Base-by-base conservation (phyloP, 306 rosid species). In the Vicia sativa region DNA sequence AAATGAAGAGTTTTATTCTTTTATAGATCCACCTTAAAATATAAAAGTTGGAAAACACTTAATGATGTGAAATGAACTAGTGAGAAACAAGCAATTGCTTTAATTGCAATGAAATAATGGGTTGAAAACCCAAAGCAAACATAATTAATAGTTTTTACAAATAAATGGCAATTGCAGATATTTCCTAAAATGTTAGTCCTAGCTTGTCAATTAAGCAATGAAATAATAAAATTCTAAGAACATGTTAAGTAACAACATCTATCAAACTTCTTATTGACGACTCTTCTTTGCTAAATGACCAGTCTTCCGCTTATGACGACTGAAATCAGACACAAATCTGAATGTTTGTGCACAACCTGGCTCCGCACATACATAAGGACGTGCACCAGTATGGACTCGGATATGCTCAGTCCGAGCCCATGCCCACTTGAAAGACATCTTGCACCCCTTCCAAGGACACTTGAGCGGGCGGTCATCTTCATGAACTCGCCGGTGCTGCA, bases 401-500 rank as follows among this genome's bases (percentile, higher is more conserved):
- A 95, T 88, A 83, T 95, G 99, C 62, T 95, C 99, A 0, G 99
- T 95, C 44, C 96, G 95, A 46, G 99, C 97, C 99, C 99, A 91
- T 35, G 99, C 92, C 99, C 97, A 91, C 82, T 95, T 95, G 90
- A 95, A 95, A 39, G 89, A 88, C 99, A 91, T 95, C 92, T 91
- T 91, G 95, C 99, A 95, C 68, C 99, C 99, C 86, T 85, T 95
- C 99, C 99, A 95, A 18, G 97, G 97, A 67, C 99, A 95, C 86
- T 79, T 79, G 59, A 95, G 85, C 62, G 99, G 99, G 26, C 96
- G 96, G 23, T 95, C 99, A 68, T 95, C 99, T 79, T 78, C 61
- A 37, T 95, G 99, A 56, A 95, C 99, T 59, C 97, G 86, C 0
- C 97, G 90, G 66, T 95, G 99, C 79, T 95, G 99, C 82, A 90